Evolutionary conservation across 208 protist species (phyloP).

Genomic region (Angomonas deanei): DNA sequence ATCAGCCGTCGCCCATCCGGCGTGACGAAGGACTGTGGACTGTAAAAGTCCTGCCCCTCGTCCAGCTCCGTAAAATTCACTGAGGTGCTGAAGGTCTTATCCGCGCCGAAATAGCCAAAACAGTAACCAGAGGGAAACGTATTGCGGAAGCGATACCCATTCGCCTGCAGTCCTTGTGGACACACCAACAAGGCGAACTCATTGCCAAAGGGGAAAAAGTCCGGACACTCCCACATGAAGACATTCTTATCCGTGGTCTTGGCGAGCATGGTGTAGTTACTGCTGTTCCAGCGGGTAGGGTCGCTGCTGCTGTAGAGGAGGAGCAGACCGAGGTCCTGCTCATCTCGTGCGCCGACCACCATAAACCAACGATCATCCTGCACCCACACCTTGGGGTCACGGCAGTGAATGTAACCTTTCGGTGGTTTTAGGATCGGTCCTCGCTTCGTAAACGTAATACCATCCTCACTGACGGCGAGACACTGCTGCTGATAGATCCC

Average conservation of each 20-base stretch:
- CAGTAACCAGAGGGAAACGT: slow-evolving; percentile 38
- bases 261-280: slow-evolving; percentile 19
- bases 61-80: slow-evolving; percentile 26
- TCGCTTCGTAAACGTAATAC: slow-evolving; percentile 29
- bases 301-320: slow-evolving; percentile 26
- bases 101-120: slow-evolving; percentile 10
- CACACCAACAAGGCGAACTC: slow-evolving; percentile 23
- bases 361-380: slow-evolving; percentile 34
- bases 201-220: slow-evolving; percentile 22
- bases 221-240: slow-evolving; percentile 55
- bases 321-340: slow-evolving; percentile 29
- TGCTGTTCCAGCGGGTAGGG: slow-evolving; percentile 27
- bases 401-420: slow-evolving; percentile 27
- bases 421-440: slow-evolving; percentile 22
- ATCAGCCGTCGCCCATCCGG: slow-evolving; percentile 29
- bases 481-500: slow-evolving; percentile 47
- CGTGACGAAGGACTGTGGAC: slow-evolving; percentile 25
- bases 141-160: slow-evolving; percentile 26
- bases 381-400: slow-evolving; percentile 38
- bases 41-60: slow-evolving; percentile 36
- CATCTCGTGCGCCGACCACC: slow-evolving; percentile 33
- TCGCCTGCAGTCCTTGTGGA: slow-evolving; percentile 24
- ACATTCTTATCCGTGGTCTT: slow-evolving; percentile 31
- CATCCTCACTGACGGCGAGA: slow-evolving; percentile 41
- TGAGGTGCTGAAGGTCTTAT: background rate